Percentiles rank a stretch among this genome's conserved stretches.
phyloP scores from a whole-genome alignment of 768 basidiomycete species.

The Tricholoma matsutake region DNA sequence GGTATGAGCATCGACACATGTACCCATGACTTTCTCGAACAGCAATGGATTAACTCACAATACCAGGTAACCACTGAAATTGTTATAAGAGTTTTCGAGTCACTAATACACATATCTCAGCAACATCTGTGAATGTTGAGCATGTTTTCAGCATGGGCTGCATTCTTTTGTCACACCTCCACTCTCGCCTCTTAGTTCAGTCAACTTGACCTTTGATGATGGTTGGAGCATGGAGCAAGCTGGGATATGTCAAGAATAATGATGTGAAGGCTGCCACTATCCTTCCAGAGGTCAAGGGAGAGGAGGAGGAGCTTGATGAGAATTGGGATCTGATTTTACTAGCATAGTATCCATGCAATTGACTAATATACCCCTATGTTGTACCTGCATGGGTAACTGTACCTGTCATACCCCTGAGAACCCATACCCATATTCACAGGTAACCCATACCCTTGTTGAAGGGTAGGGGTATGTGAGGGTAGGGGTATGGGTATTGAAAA shows the following conservation, averaged over 20 bases:
- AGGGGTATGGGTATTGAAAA: too few species aligned
- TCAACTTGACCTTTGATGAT: neutral
- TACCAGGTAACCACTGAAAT: too few species aligned
- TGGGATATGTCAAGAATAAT: neutral
- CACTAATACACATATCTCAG: neutral
- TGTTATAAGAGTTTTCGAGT: neutral
- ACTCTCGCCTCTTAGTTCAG: too few species aligned
- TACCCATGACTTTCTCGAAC: conserved; percentile 26
- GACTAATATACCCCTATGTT: neutral
- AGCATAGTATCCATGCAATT: neutral
- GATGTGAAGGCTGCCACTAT: neutral
- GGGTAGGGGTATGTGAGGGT: neutral
- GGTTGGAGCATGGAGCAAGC: neutral
- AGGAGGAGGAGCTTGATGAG: neutral
- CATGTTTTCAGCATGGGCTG: conserved; percentile 8
- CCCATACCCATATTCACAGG: neutral
- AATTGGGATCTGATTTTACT: neutral
- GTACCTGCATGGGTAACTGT: neutral
- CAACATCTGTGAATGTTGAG: conserved; percentile 5
- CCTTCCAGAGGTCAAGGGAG: too few species aligned
- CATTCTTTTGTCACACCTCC: neutral
- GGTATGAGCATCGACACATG: neutral
- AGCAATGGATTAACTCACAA: too few species aligned
- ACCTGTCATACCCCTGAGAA: neutral
- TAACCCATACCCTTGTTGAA: neutral